Percentiles rank a stretch among this genome's conserved stretches.
phyloP scores from a whole-genome alignment of 345 rosid species.

The Salix dunnii region DNA sequence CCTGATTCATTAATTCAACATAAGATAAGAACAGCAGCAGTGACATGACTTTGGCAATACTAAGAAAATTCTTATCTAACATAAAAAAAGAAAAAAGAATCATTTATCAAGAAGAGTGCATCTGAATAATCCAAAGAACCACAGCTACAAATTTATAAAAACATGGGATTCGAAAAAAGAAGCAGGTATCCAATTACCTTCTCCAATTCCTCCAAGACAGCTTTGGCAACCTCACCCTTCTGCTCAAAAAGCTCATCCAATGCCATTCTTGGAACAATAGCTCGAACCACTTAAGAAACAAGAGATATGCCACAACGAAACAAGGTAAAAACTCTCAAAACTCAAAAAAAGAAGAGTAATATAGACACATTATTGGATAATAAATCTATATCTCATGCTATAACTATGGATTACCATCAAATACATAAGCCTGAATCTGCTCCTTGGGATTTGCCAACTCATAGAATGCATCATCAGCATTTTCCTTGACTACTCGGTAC shows the following conservation, averaged over 20 bases:
- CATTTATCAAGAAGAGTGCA: not conserved
- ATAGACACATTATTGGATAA: not conserved
- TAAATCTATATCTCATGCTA: not conserved
- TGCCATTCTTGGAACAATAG: conserved; percentile 81
- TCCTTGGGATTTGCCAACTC: conserved; percentile 88
- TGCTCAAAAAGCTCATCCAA: conserved; percentile 93
- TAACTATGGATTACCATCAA: conserved; percentile 58
- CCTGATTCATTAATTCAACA: conserved; percentile 42
- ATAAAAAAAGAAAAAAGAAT: not conserved
- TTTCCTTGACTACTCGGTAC: conserved; percentile 61
- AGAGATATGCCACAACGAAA: not conserved
- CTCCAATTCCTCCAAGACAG: conserved; percentile 92
- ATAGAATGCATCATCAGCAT: conserved; percentile 96
- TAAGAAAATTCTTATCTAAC: not conserved
- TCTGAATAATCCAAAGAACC: not conserved
- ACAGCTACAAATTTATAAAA: not conserved
- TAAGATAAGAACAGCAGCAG: not conserved
- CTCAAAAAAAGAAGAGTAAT: not conserved
- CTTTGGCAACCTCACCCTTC: conserved; percentile 92
- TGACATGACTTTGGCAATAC: not conserved
- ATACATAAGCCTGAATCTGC: conserved; percentile 94
- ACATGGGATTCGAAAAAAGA: not conserved
- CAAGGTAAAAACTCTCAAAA: not conserved
- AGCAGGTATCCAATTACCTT: conserved; percentile 45
- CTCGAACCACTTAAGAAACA: conserved; percentile 69